Evolutionary conservation across 2,329 filamentous ascomycete species (phyloP).

Genomic region (Fusarium lyarnte): DNA sequence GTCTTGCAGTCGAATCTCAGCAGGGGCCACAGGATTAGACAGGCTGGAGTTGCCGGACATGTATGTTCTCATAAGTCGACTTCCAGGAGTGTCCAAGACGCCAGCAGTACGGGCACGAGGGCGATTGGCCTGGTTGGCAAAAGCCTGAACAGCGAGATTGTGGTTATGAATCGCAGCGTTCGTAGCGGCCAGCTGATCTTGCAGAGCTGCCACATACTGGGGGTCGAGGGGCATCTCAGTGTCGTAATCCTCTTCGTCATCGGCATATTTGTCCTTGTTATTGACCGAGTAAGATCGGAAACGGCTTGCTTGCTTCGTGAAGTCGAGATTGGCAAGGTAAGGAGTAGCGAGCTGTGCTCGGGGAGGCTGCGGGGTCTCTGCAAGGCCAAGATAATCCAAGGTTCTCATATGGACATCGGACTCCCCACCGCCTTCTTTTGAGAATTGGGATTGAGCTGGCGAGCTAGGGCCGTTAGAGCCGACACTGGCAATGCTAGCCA

Average conservation of each 20-base stretch:
- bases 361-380: conserved; percentile 87
- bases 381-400: conserved; percentile 92
- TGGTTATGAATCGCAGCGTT: conserved; percentile 84
- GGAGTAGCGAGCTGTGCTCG: conserved; percentile 79
- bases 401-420: conserved; percentile 90
- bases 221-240: conserved; percentile 61
- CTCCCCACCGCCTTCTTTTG: conserved; percentile 83
- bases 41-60: conserved; percentile 75
- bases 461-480: conserved; percentile 91
- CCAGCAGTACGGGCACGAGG: conserved; percentile 92
- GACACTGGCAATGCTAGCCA: conserved; percentile 84
- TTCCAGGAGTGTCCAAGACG: conserved; percentile 81
- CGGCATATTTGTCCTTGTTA: conserved; percentile 96
- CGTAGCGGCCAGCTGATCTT: conserved; percentile 71
- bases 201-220: conserved; percentile 68
- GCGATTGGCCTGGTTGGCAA: conserved; percentile 84
- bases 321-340: conserved; percentile 78
- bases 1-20: conserved; percentile 79
- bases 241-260: conserved; percentile 83
- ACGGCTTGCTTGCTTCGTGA: conserved; percentile 81
- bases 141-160: conserved; percentile 92
- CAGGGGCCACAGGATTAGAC: conserved; percentile 77
- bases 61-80: conserved; percentile 75
- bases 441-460: conserved; percentile 86
- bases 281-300: conserved; percentile 99